These are phyloP conservation scores for Colletotrichum eleusines DNA, from an alignment of 2,329 filamentous ascomycete genomes.

Conservation along the genomic window DNA sequence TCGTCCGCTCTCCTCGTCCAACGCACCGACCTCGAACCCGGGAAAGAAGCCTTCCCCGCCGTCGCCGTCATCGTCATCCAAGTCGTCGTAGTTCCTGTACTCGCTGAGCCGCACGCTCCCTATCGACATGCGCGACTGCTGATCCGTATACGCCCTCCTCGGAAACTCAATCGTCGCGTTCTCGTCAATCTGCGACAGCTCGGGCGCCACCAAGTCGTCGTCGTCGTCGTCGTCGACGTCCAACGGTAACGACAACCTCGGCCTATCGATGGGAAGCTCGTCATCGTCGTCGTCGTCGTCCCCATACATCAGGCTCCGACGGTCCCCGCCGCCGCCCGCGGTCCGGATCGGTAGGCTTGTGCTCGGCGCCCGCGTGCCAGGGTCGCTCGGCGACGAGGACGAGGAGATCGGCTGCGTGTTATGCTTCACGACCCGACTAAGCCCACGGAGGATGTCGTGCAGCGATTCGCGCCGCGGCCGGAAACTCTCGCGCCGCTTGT, in stretches of 20 bases:
- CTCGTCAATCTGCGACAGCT: constrained; percentile 66
- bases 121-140: constrained; percentile 61
- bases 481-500: constrained; percentile 65
- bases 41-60: constrained; percentile 65
- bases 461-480: constrained; percentile 69
- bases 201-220: constrained; percentile 66
- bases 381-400: constrained; percentile 57
- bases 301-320: constrained; percentile 28
- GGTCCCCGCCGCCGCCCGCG: constrained; percentile 46
- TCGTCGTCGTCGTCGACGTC: constrained; percentile 57
- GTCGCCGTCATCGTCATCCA: constrained; percentile 58
- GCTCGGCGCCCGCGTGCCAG: constrained; percentile 18
- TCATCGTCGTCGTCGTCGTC: constrained; percentile 57
- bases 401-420: constrained; percentile 60
- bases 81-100: constrained; percentile 54
- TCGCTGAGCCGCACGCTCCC: constrained; percentile 68
- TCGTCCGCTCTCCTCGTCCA: constrained; percentile 50
- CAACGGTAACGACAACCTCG: constrained; percentile 67
- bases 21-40: constrained; percentile 25
- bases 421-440: constrained; percentile 67
- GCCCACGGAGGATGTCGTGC: constrained; percentile 63
- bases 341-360: constrained; percentile 45
- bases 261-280: constrained; percentile 62
- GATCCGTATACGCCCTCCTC: constrained; percentile 63
- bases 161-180: constrained; percentile 69